These are phyloP conservation scores for Clonostachys rosea DNA, from an alignment of 2,329 filamentous ascomycete species.

Conservation along the genomic window DNA sequence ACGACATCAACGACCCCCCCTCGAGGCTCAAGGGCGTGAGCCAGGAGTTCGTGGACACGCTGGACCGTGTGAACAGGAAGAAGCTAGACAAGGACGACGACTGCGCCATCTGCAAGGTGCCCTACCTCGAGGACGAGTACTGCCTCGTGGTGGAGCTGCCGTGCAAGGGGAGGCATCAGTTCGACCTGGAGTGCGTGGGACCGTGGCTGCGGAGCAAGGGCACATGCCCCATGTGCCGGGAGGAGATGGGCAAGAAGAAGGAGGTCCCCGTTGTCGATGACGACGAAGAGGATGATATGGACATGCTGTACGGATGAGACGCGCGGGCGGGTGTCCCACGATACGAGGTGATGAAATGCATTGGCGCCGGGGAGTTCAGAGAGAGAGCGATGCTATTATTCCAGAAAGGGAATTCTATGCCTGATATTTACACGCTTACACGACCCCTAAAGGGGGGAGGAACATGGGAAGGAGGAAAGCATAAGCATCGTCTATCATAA, in stretches of 20 bases:
- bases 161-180: conserved; percentile 52
- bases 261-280: conserved; percentile 36
- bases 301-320: conserved; percentile 34
- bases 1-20: conserved; percentile 47
- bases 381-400: background rate
- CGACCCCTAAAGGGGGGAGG: too few relatives aligned
- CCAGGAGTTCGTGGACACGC: conserved; percentile 53
- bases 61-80: conserved; percentile 54
- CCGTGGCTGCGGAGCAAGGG: conserved; percentile 63
- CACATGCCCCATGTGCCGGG: conserved; percentile 59
- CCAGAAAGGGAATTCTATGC: background rate
- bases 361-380: background rate
- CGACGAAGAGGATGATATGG: conserved; percentile 46
- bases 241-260: conserved; percentile 53
- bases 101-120: conserved; percentile 61
- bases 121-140: conserved; percentile 56
- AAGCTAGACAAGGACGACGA: conserved; percentile 42
- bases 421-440: too few relatives aligned
- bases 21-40: conserved; percentile 46
- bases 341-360: too few relatives aligned
- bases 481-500: background rate
- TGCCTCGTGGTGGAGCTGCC: conserved; percentile 61
- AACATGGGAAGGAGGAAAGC: background rate
- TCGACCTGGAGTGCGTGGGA: conserved; percentile 64
- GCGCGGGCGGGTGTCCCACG: background rate